Conservation (phyloP, 169 alveolate genomes). For the Cytauxzoon felis region DNA sequence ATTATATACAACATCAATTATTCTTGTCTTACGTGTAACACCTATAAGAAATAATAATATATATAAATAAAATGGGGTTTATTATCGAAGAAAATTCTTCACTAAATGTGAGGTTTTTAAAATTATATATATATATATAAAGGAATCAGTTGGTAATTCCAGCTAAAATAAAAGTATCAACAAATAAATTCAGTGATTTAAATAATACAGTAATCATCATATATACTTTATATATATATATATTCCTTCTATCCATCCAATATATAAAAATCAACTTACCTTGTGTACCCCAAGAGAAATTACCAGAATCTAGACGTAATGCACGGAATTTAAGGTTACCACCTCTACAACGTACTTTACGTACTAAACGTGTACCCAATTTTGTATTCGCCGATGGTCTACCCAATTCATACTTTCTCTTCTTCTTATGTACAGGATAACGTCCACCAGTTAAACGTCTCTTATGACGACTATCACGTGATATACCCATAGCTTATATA, state of each 20-base stretch:
- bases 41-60: constrained; percentile 50
- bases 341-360: constrained; percentile 97
- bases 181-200: too few species aligned
- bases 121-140: neutral
- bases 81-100: too few species aligned
- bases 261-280: constrained; percentile 52
- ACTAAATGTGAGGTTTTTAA: too few species aligned
- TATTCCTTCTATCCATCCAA: too few species aligned
- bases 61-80: too few species aligned
- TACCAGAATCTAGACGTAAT: constrained; percentile 94
- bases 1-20: constrained; percentile 97
- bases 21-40: constrained; percentile 87
- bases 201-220: too few species aligned
- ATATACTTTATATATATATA: too few species aligned
- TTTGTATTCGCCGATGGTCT: constrained; percentile 97
- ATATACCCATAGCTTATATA: constrained; percentile 91
- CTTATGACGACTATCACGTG: constrained; percentile 98
- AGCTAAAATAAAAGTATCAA: too few species aligned
- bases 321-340: constrained; percentile 95
- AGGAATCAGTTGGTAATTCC: constrained; percentile 71
- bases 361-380: constrained; percentile 90
- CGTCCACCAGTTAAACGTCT: constrained; percentile 99
- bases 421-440: constrained; percentile 97
- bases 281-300: constrained; percentile 96
- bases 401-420: constrained; percentile 98